These are phyloP conservation scores for Wallacemonas collosoma DNA, from an alignment of 208 protist genomes.

Conservation along the genomic window DNA sequence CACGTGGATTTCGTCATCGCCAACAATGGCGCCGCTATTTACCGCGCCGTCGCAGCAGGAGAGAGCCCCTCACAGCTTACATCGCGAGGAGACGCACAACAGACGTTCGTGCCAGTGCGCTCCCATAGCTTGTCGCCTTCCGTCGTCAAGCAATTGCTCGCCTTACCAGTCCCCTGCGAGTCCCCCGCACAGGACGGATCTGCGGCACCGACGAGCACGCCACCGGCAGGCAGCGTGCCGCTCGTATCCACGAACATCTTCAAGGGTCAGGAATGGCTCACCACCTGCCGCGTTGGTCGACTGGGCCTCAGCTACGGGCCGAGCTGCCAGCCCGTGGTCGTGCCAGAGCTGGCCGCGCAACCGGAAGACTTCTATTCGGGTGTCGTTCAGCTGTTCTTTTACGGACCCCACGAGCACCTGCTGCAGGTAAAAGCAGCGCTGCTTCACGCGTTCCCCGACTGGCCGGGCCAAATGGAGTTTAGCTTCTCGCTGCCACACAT, in stretches of 20 bases:
- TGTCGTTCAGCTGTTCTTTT: constrained; percentile 39
- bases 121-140: constrained; percentile 20
- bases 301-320: constrained; percentile 31
- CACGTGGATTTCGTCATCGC: constrained; percentile 39
- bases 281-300: constrained; percentile 16
- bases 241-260: constrained; percentile 33
- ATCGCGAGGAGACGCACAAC: neutral
- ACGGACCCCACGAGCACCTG: constrained; percentile 27
- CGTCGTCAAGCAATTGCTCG: constrained; percentile 26
- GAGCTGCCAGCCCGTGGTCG: constrained; percentile 32
- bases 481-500: constrained; percentile 40
- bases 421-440: constrained; percentile 20
- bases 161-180: neutral
- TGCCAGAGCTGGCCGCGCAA: constrained; percentile 19
- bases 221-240: neutral
- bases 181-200: no score
- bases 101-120: constrained; percentile 18
- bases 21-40: constrained; percentile 42
- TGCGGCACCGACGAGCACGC: neutral
- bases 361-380: constrained; percentile 18
- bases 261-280: constrained; percentile 37
- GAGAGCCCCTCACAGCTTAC: no score
- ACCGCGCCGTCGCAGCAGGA: neutral
- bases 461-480: constrained; percentile 9
- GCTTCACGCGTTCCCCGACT: constrained; percentile 10